phyloP scores from a whole-genome alignment of 2,329 filamentous ascomycete species.

The Ascochyta pisi region DNA sequence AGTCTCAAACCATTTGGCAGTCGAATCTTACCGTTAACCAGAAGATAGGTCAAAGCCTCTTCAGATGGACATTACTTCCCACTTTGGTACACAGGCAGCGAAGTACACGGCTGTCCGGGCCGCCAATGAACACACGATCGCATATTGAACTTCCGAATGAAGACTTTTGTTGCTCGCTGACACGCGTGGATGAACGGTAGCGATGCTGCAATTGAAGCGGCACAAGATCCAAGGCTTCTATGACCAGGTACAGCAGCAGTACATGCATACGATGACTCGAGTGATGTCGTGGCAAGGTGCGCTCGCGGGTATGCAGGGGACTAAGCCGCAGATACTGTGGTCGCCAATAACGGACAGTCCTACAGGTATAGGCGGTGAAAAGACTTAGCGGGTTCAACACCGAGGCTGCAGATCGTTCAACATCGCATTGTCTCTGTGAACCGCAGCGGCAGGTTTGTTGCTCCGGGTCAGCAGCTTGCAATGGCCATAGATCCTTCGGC shows the following conservation, averaged over 20 bases:
- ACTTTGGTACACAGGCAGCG: not conserved
- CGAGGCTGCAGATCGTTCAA: not conserved
- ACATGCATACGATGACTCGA: slow-evolving; percentile 3
- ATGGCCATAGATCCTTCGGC: not conserved
- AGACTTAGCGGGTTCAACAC: not conserved
- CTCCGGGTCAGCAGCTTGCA: not conserved
- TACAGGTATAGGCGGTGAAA: slow-evolving; percentile 8
- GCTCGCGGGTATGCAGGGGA: slow-evolving; percentile 15
- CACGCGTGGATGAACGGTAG: slow-evolving; percentile 6
- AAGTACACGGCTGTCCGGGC: slow-evolving; percentile 1
- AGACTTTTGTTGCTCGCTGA: slow-evolving; percentile 1
- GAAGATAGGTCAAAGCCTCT: not conserved
- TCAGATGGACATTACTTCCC: not conserved
- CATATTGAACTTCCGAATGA: not conserved
- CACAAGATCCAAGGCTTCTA: slow-evolving; percentile 12
- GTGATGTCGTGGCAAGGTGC: slow-evolving; percentile 10
- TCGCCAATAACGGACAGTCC: slow-evolving; percentile 6
- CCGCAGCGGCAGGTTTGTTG: not conserved
- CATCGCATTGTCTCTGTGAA: not conserved
- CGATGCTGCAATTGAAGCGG: slow-evolving; percentile 15
- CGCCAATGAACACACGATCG: not conserved
- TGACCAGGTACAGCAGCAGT: not conserved
- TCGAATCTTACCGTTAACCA: not conserved
- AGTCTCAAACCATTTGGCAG: not conserved
- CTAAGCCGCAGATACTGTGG: not conserved